Evolutionary conservation across 805 yeast genomes (phyloP).

Genomic region (Lipomyces sp.): DNA sequence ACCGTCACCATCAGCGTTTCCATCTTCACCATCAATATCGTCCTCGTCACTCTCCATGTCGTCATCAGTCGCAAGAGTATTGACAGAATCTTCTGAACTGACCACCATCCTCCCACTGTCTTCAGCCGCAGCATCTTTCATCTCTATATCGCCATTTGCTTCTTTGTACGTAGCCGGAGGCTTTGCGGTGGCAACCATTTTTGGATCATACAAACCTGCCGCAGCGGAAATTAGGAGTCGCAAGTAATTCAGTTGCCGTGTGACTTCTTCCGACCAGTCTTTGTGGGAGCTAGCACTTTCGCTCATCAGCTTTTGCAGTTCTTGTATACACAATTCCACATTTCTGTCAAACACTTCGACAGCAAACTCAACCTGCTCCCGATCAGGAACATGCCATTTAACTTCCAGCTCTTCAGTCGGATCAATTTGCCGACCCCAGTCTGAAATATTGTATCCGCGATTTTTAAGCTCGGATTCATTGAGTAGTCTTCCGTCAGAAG

Average conservation of each 20-base stretch:
- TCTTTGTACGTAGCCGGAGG: not conserved
- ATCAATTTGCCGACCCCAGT: constrained; percentile 48
- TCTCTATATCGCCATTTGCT: constrained; percentile 42
- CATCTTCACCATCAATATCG: constrained; percentile 31
- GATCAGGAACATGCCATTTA: constrained; percentile 76
- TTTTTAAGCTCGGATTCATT: constrained; percentile 23
- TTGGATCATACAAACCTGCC: constrained; percentile 74
- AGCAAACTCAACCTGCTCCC: constrained; percentile 62
- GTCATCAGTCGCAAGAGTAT: constrained; percentile 38
- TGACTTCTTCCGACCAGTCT: constrained; percentile 55
- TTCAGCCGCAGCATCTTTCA: constrained; percentile 9
- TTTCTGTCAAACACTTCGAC: constrained; percentile 60
- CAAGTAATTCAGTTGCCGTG: constrained; percentile 60
- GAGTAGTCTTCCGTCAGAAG: constrained; percentile 37
- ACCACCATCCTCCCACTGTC: constrained; percentile 36
- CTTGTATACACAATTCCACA: constrained; percentile 42
- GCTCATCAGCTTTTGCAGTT: constrained; percentile 48
- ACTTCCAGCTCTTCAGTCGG: constrained; percentile 50
- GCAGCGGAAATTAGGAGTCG: constrained; percentile 70
- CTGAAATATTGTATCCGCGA: constrained; percentile 45
- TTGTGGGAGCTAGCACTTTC: constrained; percentile 21
- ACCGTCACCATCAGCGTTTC: constrained; percentile 39
- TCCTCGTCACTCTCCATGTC: constrained; percentile 35
- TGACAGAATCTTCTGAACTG: constrained; percentile 4
- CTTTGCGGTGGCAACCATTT: constrained; percentile 39